These are phyloP conservation scores for Mycena rebaudengoi DNA, from an alignment of 768 basidiomycete species.

Conservation along the genomic window DNA sequence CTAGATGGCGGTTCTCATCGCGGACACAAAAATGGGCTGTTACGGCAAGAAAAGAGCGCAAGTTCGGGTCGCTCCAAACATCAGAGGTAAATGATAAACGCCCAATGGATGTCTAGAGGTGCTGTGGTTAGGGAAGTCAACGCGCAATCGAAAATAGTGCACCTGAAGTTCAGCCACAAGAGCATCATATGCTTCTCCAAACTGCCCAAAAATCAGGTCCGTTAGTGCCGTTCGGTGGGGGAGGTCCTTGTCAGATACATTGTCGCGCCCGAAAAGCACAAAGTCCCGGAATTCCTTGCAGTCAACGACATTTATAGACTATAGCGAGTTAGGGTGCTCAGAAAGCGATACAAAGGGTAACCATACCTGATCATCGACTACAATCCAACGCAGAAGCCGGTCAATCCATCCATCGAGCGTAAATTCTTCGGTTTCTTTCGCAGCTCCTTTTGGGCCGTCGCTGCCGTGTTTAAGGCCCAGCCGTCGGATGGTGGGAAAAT, in stretches of 20 bases:
- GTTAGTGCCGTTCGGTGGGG: conserved; percentile 45
- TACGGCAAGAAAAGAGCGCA: conserved; percentile 37
- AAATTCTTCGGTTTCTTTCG: conserved; percentile 15
- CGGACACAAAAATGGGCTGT: conserved; percentile 39
- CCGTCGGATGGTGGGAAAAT: not conserved
- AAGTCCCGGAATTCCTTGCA: conserved; percentile 41
- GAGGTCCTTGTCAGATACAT: conserved; percentile 37
- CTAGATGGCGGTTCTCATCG: conserved; percentile 29
- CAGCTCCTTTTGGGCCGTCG: not conserved
- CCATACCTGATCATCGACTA: conserved; percentile 44
- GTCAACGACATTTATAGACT: conserved; percentile 51
- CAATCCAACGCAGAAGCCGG: conserved; percentile 32
- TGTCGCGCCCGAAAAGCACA: conserved; percentile 33
- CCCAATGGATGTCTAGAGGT: conserved; percentile 33
- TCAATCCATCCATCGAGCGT: conserved; percentile 31
- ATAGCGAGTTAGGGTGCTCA: not conserved
- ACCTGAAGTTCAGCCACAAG: conserved; percentile 36
- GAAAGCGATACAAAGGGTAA: not conserved
- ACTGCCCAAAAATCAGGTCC: conserved; percentile 35
- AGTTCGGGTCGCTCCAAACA: conserved; percentile 42
- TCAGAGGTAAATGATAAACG: conserved; percentile 44
- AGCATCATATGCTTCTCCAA: conserved; percentile 27
- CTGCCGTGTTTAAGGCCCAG: conserved; percentile 5
- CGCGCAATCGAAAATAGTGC: conserved; percentile 8
- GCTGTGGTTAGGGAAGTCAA: not conserved